These are phyloP conservation scores for Dothidotthia symphoricarpi DNA, from an alignment of 2,329 filamentous ascomycete genomes.

Conservation along the genomic window DNA sequence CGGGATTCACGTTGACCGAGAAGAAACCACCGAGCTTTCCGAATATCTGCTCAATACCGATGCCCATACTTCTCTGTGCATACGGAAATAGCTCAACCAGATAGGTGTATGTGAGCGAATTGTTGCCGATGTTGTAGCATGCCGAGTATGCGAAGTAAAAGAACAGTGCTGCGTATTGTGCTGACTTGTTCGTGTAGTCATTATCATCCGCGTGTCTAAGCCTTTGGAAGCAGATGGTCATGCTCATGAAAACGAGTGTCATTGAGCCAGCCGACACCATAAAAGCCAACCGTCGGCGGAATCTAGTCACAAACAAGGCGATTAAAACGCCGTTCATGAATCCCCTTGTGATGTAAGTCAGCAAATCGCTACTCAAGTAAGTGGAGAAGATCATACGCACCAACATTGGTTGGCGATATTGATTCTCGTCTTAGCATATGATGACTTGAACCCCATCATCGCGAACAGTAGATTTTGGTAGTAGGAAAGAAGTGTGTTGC, in stretches of 20 bases:
- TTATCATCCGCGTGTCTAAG: constrained; percentile 20
- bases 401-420: constrained; percentile 45
- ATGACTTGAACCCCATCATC: constrained; percentile 42
- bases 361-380: too few relatives aligned
- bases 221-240: constrained; percentile 53
- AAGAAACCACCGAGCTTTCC: constrained; percentile 51
- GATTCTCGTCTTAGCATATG: constrained; percentile 43
- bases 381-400: too few relatives aligned
- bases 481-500: constrained; percentile 43
- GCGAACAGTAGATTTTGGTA: constrained; percentile 39
- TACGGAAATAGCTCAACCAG: constrained; percentile 62
- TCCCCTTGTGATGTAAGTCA: too few relatives aligned
- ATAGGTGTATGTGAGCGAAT: constrained; percentile 63
- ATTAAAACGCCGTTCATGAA: constrained; percentile 41
- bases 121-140: constrained; percentile 64
- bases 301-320: constrained; percentile 44
- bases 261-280: constrained; percentile 53
- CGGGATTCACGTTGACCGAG: constrained; percentile 55
- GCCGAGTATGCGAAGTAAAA: constrained; percentile 62
- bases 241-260: constrained; percentile 55
- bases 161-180: constrained; percentile 49
- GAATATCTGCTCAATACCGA: constrained; percentile 58
- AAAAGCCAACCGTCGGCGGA: constrained; percentile 47
- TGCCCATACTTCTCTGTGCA: constrained; percentile 57
- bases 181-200: constrained; percentile 33